Percentiles rank a stretch among this genome's conserved stretches.
Evolutionary conservation across 2,329 filamentous ascomycete species (phyloP).

Genomic region (Fusarium algeriense): DNA sequence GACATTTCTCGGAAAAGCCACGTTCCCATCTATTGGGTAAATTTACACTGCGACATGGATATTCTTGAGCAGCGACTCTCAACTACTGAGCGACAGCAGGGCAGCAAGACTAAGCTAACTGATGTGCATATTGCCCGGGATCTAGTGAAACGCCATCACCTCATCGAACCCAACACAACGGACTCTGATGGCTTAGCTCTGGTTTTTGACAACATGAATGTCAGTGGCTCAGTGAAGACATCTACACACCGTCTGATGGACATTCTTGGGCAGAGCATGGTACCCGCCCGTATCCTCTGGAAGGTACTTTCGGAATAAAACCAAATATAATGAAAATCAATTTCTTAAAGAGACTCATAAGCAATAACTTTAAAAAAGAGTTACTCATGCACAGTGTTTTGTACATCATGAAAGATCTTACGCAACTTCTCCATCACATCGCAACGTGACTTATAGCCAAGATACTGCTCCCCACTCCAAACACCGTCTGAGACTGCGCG

Average conservation of each 20-base stretch:
- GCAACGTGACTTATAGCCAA: neutral
- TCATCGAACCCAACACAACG: neutral
- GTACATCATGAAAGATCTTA: neutral
- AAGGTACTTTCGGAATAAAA: too few species aligned
- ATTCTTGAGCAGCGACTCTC: neutral
- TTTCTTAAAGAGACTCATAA: too few species aligned
- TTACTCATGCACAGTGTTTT: neutral
- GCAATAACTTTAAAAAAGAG: too few species aligned
- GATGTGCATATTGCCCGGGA: neutral
- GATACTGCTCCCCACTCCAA: neutral
- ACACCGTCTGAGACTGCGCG: neutral
- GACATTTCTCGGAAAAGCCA: slow-evolving; percentile 7
- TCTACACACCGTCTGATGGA: neutral
- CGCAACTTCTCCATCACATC: neutral
- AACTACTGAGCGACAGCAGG: neutral
- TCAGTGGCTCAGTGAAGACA: neutral
- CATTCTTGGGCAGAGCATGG: neutral
- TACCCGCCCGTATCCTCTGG: neutral
- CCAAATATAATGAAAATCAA: too few species aligned
- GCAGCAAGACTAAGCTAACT: neutral
- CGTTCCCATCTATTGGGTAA: slow-evolving; percentile 29
- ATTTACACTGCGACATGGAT: neutral
- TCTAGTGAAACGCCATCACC: neutral
- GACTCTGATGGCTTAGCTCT: fast-evolving
- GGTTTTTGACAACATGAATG: neutral